Conservation (phyloP, 495 filamentous ascomycete genomes). For the Baudoinia panamericana region DNA sequence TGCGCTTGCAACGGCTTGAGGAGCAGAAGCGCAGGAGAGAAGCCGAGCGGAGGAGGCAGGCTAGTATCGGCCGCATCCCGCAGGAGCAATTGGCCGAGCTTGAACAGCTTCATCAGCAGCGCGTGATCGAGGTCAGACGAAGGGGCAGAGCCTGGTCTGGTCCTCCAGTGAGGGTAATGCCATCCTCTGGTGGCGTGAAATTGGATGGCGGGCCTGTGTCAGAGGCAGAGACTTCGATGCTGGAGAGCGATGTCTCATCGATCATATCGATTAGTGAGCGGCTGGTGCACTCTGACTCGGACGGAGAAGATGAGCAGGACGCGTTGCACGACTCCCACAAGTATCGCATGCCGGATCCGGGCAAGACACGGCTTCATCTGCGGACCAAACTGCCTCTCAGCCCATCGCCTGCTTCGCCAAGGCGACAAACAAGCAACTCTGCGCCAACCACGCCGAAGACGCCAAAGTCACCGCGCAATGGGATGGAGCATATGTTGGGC, state of each 20-base stretch:
- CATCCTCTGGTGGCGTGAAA: constrained; percentile 13
- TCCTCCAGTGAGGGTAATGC: constrained; percentile 21
- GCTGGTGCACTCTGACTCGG: constrained; percentile 27
- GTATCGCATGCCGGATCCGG: constrained; percentile 51
- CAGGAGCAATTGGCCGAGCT: constrained; percentile 52
- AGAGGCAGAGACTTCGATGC: constrained; percentile 19
- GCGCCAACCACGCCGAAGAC: constrained; percentile 7
- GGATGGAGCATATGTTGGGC: constrained; percentile 30
- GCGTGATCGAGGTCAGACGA: constrained; percentile 20
- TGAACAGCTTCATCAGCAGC: constrained; percentile 23
- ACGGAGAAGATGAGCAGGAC: constrained; percentile 25
- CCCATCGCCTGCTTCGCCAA: constrained; percentile 23
- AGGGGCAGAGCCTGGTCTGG: constrained; percentile 22
- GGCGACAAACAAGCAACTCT: neutral
- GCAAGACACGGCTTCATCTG: constrained; percentile 43
- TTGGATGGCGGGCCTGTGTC: constrained; percentile 17
- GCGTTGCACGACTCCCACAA: constrained; percentile 47
- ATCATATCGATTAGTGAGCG: constrained; percentile 28
- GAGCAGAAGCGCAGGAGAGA: constrained; percentile 6
- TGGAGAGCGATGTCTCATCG: constrained; percentile 29
- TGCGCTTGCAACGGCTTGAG: constrained; percentile 3
- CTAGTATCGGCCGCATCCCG: constrained; percentile 52
- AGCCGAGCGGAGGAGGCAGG: neutral
- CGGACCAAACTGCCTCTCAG: constrained; percentile 40
- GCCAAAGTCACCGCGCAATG: neutral